phyloP scores from a whole-genome alignment of 768 basidiomycete genomes.

The Podaxis rugospora region DNA sequence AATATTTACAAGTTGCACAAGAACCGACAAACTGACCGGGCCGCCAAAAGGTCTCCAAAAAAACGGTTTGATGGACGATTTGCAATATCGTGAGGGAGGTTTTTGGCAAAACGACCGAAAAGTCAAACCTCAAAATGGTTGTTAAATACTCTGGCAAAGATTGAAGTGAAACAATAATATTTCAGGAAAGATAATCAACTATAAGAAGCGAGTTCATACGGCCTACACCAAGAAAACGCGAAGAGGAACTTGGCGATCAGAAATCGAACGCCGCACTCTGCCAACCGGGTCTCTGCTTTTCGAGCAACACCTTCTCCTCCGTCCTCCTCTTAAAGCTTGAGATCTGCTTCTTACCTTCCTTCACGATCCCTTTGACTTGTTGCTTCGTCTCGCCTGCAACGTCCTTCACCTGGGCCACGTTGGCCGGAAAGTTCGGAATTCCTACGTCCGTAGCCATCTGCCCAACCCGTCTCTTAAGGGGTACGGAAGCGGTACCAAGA shows the following conservation, averaged over 20 bases:
- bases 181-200: too few species aligned
- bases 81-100: too few species aligned
- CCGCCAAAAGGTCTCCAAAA: too few species aligned
- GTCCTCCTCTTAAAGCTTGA: constrained; percentile 41
- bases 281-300: constrained; percentile 40
- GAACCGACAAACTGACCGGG: too few species aligned
- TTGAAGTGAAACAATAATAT: too few species aligned
- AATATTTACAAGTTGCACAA: too few species aligned
- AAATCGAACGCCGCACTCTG: constrained; percentile 44
- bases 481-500: constrained; percentile 46
- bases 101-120: too few species aligned
- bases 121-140: too few species aligned
- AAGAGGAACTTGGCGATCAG: constrained; percentile 6
- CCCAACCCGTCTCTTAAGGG: constrained; percentile 30
- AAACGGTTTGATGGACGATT: too few species aligned
- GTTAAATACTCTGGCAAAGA: too few species aligned
- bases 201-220: too few species aligned
- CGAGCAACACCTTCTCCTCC: constrained; percentile 32
- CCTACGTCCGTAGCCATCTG: constrained; percentile 27
- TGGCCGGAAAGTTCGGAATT: constrained; percentile 23
- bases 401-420: constrained; percentile 20
- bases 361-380: constrained; percentile 22
- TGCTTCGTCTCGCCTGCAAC: constrained; percentile 19
- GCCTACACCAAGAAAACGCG: too few species aligned
- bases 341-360: constrained; percentile 32